Base-by-base conservation (phyloP, 352 stramenopile genomes). In the Globisporangium polare region DNA sequence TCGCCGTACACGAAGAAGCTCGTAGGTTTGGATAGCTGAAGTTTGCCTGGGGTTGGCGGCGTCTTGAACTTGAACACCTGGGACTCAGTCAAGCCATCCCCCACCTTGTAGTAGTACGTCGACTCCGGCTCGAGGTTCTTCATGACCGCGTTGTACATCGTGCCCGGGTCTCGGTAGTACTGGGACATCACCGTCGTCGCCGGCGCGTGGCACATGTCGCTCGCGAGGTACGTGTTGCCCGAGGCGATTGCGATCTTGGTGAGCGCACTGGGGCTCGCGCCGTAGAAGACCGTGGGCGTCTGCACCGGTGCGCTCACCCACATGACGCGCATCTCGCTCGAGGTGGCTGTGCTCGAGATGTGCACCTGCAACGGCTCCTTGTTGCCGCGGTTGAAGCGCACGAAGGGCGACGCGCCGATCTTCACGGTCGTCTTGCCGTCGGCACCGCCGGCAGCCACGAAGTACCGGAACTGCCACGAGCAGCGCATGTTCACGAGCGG, bases 1-100 rank as follows among this genome's bases (percentile, higher is more conserved):
- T 94, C 84, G 20, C 65, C 87, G 54, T 84, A 89, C 27, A 86
- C 75, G 42, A 94, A 73, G 54, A 83, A 94, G 37, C 72, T 80
- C 53, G 78, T 63, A 20, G 55, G 64, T 39, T 17, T 60, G 39
- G 18, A 10, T 37, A n/a, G 5, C 15, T 27, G 27, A 7, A 20
- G 35, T 5, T 20, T 29, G 12, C 69, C 69, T 6, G 62, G 53
- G 1, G 55, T 46, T 7, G 69, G 64, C 12, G 66, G 69, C 15
- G 53, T 47, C 24, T 58, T 62, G 29, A 76, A 63, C 18, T 26
- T 59, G 53, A 66, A 73, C 2, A 71, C 55, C 2, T n/a, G 22
- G 3, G 58, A 69, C 41, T 41, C 52, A 1, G 17, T 53, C 5
- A 24, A 43, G 7, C n/a, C 5, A 17, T 53, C 43, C 18, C 69